Evolutionary conservation across 306 rosid genomes (phyloP).

Genomic region (Pyrus betulifolia): DNA sequence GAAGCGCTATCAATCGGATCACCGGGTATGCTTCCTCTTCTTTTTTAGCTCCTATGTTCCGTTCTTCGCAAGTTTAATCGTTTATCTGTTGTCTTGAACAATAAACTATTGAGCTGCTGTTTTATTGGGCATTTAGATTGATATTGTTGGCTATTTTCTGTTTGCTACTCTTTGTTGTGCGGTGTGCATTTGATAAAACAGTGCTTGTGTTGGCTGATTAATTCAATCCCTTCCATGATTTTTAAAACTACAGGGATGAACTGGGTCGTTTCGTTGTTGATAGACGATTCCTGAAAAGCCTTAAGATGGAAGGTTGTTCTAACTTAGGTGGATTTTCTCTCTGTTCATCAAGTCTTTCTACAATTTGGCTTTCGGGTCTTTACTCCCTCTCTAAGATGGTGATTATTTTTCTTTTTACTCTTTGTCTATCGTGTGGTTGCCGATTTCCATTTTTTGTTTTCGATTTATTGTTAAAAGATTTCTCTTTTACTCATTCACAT

Average conservation of each 20-base stretch:
- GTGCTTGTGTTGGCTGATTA: conserved; percentile 4
- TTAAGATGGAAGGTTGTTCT: conserved; percentile 92
- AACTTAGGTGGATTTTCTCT: conserved; percentile 66
- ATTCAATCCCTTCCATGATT: conserved; percentile 9
- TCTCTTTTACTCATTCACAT: conserved; percentile 12
- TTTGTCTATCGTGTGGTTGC: neutral
- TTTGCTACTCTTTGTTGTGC: neutral
- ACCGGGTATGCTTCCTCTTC: conserved; percentile 52
- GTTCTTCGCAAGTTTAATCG: neutral
- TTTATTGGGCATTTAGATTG: neutral
- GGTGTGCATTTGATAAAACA: neutral
- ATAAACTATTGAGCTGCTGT: neutral
- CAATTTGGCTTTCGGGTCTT: conserved; percentile 88
- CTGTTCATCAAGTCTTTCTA: conserved; percentile 68
- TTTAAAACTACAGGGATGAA: conserved; percentile 54
- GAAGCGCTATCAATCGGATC: conserved; percentile 59
- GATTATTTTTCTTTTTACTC: conserved; percentile 16
- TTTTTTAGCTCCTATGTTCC: neutral
- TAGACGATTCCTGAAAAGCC: conserved; percentile 64
- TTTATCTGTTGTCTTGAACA: neutral
- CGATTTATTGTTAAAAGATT: neutral
- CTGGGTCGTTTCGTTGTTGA: conserved; percentile 84
- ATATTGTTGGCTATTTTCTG: neutral
- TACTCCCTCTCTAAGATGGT: conserved; percentile 83
- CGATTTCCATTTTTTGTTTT: neutral